These are phyloP conservation scores for Clitopilus passeckerianus DNA, from an alignment of 768 basidiomycete species.

Conservation along the genomic window DNA sequence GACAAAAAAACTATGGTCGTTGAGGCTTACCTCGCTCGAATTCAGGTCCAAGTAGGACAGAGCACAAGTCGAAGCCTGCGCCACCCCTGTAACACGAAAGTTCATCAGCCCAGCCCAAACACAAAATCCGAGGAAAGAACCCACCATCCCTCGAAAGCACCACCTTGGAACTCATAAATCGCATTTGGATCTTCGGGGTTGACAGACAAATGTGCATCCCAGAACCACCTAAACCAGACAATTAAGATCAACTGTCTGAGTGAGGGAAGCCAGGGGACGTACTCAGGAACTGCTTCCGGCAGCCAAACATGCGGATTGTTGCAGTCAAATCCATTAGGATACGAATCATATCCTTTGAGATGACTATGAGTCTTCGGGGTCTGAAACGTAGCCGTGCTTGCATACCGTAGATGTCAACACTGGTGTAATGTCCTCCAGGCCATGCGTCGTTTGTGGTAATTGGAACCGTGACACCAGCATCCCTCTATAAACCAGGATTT, in stretches of 20 bases:
- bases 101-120: background rate
- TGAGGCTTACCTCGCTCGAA: conserved; percentile 35
- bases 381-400: background rate
- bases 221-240: conserved; percentile 24
- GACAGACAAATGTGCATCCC: conserved; percentile 28
- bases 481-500: conserved; percentile 21
- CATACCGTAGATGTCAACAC: conserved; percentile 43
- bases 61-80: conserved; percentile 26
- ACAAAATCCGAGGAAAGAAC: conserved; percentile 1
- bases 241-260: background rate
- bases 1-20: background rate
- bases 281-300: conserved; percentile 37
- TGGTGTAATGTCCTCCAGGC: conserved; percentile 39
- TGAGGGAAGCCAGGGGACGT: background rate
- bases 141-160: conserved; percentile 45
- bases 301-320: conserved; percentile 40
- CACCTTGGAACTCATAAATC: conserved; percentile 44
- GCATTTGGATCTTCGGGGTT: conserved; percentile 35
- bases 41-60: conserved; percentile 30
- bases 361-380: background rate
- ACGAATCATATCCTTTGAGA: conserved; percentile 35
- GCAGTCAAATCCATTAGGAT: conserved; percentile 54
- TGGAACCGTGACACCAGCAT: conserved; percentile 40
- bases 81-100: conserved; percentile 30
- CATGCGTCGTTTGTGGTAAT: conserved; percentile 42